Base-by-base conservation (phyloP, 305 asterid species). In the Ilex paraguariensis region DNA sequence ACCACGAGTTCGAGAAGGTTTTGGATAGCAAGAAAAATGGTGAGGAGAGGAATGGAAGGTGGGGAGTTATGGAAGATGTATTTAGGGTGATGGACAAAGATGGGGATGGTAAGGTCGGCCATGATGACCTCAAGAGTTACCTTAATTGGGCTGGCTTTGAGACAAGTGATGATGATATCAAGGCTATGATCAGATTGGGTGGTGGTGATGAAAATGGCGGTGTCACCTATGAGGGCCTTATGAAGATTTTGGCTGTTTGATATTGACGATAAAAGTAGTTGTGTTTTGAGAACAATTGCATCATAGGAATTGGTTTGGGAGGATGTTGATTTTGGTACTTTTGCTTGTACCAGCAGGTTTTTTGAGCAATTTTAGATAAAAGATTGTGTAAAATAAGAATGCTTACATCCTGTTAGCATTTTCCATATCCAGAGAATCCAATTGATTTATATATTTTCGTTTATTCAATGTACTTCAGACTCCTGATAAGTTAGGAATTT, bases 21-120 rank as follows among this genome's bases (percentile, higher is more conserved):
- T 11, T 88, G 64, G 65, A 31, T 62, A 31, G 61, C 5, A 17
- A 3, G 9, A 52, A 52, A 13, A 60, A 31, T 59, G 63, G 48
- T 59, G 60, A 13, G 33, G 53, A 57, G 46, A 31, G 13, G 54
- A 48, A 57, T 6, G 61, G 52, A 31, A 31, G 55, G 17, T 10
- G 7, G 7, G 53, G 61, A 21, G 79, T 77, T 56, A 88, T 91
- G 96, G 89, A 77, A 61, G 95, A 81, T 64, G 98, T 84, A 7
- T 91, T 91, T 59, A 65, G 70, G 72, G 87, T 77, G 7, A 91
- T 88, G 92, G 98, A 91, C 49, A 86, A 74, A 42, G 98, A 91
- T 69, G 96, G 96, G 58, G 98, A 88, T 67, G 96, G 98, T 12
- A 83, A 74, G 28, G 95, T 91, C 3, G 95, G 95, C 57, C 68